phyloP scores from a whole-genome alignment of 495 filamentous ascomycete genomes.

The Hypoxylon trugodes region DNA sequence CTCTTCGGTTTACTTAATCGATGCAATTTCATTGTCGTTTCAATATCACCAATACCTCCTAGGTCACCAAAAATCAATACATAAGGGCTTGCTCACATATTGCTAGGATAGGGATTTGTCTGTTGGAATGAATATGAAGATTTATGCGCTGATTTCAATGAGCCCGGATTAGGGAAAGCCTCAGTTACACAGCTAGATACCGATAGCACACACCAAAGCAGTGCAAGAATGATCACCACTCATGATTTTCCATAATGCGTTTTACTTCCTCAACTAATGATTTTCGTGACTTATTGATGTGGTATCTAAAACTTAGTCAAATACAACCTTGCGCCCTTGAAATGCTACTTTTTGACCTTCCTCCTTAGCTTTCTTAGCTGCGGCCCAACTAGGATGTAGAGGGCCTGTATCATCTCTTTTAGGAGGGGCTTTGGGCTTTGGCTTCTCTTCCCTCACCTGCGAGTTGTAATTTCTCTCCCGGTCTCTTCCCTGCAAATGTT shows the following conservation, averaged over 20 bases:
- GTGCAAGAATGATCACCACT: neutral
- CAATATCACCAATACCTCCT: too few relatives aligned
- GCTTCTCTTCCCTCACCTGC: conserved; percentile 29
- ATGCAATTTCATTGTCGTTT: too few relatives aligned
- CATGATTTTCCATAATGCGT: neutral
- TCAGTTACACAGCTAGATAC: neutral
- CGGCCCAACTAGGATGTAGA: conserved; percentile 94
- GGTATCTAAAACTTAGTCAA: conserved; percentile 68
- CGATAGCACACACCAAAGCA: neutral
- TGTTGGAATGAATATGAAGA: too few relatives aligned
- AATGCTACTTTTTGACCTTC: conserved; percentile 69
- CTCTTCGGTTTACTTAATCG: too few relatives aligned
- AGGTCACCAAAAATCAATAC: too few relatives aligned
- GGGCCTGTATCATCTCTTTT: conserved; percentile 68
- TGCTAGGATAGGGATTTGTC: too few relatives aligned
- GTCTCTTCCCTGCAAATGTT: conserved; percentile 20
- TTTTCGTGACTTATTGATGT: conserved; percentile 23
- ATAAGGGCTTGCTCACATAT: too few relatives aligned
- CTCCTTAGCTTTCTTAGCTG: conserved; percentile 86
- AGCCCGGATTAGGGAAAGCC: too few relatives aligned
- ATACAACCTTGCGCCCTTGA: conserved; percentile 87
- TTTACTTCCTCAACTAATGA: neutral
- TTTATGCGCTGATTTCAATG: too few relatives aligned
- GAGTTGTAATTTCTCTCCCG: conserved; percentile 8
- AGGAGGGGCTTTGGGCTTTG: conserved; percentile 46